These are phyloP conservation scores for Eucalyptus pauciflora DNA, from an alignment of 345 rosid genomes.

Conservation along the genomic window DNA sequence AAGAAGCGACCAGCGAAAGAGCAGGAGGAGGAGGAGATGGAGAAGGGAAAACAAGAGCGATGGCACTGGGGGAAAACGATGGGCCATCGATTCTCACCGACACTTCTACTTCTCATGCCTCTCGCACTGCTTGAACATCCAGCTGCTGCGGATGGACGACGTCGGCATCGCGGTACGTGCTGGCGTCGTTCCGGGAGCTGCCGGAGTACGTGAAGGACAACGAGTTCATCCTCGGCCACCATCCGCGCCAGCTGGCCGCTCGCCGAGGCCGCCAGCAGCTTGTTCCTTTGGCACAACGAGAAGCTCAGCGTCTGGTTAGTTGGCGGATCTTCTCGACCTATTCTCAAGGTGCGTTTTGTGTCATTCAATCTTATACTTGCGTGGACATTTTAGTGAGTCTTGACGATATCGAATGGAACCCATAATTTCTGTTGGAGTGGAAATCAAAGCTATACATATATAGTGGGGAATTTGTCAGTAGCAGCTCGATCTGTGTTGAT, in stretches of 20 bases:
- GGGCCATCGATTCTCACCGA: not conserved
- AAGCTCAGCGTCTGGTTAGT: slow-evolving; percentile 63
- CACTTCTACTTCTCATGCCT: not conserved
- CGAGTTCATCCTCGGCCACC: slow-evolving; percentile 49
- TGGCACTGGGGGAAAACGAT: not conserved
- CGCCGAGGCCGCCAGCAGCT: slow-evolving; percentile 60
- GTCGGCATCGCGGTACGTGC: slow-evolving; percentile 35
- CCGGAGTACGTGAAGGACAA: slow-evolving; percentile 89
- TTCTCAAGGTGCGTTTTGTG: slow-evolving; percentile 17
- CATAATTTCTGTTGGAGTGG: too few species aligned
- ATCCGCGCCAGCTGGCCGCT: slow-evolving; percentile 65
- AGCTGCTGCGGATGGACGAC: slow-evolving; percentile 36
- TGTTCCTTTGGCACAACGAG: slow-evolving; percentile 81
- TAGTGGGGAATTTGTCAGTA: not conserved
- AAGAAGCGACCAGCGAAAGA: too few species aligned
- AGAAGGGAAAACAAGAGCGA: too few species aligned
- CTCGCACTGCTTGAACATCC: too few species aligned
- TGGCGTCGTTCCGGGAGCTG: slow-evolving; percentile 60
- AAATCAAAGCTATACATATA: too few species aligned
- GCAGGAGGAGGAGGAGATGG: too few species aligned
- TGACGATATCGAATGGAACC: not conserved
- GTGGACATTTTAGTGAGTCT: not conserved
- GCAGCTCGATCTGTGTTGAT: not conserved
- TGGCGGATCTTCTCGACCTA: slow-evolving; percentile 10
- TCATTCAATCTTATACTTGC: not conserved